Evolutionary conservation across 495 filamentous ascomycete genomes (phyloP).

Genomic region (Lichina pygmaea): DNA sequence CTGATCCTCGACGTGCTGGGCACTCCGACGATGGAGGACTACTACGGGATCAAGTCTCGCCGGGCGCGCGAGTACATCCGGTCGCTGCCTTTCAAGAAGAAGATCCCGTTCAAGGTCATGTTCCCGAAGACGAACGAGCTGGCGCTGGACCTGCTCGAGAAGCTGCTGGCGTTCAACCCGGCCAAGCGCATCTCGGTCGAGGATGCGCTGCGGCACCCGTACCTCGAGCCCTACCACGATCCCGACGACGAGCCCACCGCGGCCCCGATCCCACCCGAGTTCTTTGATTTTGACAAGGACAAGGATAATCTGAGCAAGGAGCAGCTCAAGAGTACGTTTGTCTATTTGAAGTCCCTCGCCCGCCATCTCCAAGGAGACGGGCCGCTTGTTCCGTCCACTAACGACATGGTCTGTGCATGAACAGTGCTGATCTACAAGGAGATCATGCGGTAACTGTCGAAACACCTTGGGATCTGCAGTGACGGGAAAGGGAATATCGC

Average conservation of each 20-base stretch:
- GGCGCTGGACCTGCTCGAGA: slow-evolving; percentile 83
- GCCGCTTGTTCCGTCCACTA: no score
- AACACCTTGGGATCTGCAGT: no score
- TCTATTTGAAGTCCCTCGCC: neutral
- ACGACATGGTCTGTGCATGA: neutral
- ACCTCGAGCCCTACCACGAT: slow-evolving; percentile 96
- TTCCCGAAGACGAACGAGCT: slow-evolving; percentile 93
- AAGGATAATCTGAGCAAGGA: slow-evolving; percentile 98
- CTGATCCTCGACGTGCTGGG: slow-evolving; percentile 94
- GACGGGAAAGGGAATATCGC: no score
- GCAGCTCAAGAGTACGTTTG: slow-evolving; percentile 55
- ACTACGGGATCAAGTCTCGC: slow-evolving; percentile 98
- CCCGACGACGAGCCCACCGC: slow-evolving; percentile 97
- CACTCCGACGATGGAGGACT: slow-evolving; percentile 98
- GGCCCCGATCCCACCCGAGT: slow-evolving; percentile 86
- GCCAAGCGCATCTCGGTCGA: slow-evolving; percentile 96
- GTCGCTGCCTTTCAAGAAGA: slow-evolving; percentile 99
- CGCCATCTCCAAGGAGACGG: slow-evolving; percentile 5
- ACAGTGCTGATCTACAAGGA: slow-evolving; percentile 83
- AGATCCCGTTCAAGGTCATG: slow-evolving; percentile 88
- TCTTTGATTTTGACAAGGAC: slow-evolving; percentile 99
- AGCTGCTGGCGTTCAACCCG: slow-evolving; percentile 90
- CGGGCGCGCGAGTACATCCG: slow-evolving; percentile 97
- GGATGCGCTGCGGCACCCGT: slow-evolving; percentile 89
- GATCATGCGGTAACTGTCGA: slow-evolving; percentile 56